Base-by-base conservation (phyloP, 2,329 filamentous ascomycete genomes). In the Penicillium sp. region DNA sequence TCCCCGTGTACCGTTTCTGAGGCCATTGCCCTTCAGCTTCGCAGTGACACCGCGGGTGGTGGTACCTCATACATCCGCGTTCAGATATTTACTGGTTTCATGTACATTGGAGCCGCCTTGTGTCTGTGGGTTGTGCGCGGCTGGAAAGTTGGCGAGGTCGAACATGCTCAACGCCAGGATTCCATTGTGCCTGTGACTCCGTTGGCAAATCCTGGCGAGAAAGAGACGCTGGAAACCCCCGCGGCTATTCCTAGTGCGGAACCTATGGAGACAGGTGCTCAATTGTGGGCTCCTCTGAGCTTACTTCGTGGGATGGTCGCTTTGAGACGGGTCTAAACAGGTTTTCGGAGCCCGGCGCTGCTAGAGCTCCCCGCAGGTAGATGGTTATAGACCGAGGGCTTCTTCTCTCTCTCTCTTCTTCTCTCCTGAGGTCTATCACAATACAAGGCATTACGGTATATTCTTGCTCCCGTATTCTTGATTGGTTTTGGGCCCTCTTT, bases 1-100 rank as follows among this genome's bases (percentile, higher is more conserved):
- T 67, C 85, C 2, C 78, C 79, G 6, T 77, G 75, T 4, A 77
- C 75, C 0, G 71, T 75, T 32, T 70, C 75, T 1, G 74, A 78
- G 45, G 82, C 83, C 2, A 88, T 88, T 59, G 86, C 80, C 3
- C 70, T 89, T 39, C 75, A 82, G 48, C 79, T 88, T 29, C 76
- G 79, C 53, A 78, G 79, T 16, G 60, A 63, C 47, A 53, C 62
- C 9, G 54, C 63, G 5, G 44, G 57, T 5, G 61, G 60, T 1
- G 55, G 63, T 1, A 65, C 63, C 29, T 65, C 68, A 2, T 78
- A 77, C 54, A 59, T 77, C 16, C 66, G 67, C 29, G 71, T 75
- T 4, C 76, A 78, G 59, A 62, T 88, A 1, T 88, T 88, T 58
- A 79, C 81, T 0, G 85, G 83, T 1, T 74, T 83, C 54, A 82